These are phyloP conservation scores for Lentinula guzmanii DNA, from an alignment of 768 basidiomycete species.

Conservation along the genomic window DNA sequence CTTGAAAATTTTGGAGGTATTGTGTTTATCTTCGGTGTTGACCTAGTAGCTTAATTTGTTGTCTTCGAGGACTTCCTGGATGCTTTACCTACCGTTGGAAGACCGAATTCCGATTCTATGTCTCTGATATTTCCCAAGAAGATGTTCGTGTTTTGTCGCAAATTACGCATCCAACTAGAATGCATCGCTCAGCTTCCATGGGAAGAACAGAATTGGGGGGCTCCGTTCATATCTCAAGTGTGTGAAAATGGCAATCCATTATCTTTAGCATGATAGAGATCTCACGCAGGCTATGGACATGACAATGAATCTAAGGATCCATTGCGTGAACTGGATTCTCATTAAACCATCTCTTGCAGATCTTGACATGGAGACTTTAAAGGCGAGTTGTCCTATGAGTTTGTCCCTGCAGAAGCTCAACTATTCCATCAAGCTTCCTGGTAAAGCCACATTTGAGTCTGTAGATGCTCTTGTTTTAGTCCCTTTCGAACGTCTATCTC, in stretches of 20 bases:
- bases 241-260: not conserved
- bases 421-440: not conserved
- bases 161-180: conserved; percentile 6
- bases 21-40: no score
- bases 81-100: not conserved
- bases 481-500: not conserved
- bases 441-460: not conserved
- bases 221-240: conserved; percentile 5
- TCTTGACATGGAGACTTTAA: not conserved
- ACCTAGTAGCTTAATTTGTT: not conserved
- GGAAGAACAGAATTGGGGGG: conserved; percentile 8
- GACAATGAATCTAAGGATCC: conserved; percentile 2
- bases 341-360: not conserved
- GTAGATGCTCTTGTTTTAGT: not conserved
- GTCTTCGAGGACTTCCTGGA: not conserved
- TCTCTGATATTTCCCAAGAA: conserved; percentile 5
- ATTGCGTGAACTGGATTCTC: conserved; percentile 6
- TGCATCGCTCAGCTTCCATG: conserved; percentile 1
- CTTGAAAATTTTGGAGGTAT: conserved; percentile 5
- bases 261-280: not conserved
- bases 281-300: conserved; percentile 1
- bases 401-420: not conserved
- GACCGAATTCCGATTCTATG: not conserved
- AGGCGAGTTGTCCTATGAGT: not conserved
- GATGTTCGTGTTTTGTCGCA: conserved; percentile 7